Evolutionary conservation across 2,329 filamentous ascomycete genomes (phyloP).

Genomic region (Colletotrichum sp.): DNA sequence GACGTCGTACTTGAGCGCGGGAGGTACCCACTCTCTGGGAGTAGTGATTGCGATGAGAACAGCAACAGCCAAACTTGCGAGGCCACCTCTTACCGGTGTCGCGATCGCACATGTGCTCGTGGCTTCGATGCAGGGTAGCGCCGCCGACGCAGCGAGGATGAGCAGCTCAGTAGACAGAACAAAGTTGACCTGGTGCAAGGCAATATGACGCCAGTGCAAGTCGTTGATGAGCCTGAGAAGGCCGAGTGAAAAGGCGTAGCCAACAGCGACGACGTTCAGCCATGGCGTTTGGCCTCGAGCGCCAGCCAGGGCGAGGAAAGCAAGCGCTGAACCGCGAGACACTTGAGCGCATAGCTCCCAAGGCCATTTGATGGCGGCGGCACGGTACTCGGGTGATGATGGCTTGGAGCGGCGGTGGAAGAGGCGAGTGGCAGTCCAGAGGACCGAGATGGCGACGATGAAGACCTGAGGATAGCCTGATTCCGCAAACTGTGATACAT

Average conservation of each 20-base stretch:
- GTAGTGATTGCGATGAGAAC: slow-evolving; percentile 47
- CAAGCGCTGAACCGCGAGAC: slow-evolving; percentile 42
- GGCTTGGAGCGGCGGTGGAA: slow-evolving; percentile 33
- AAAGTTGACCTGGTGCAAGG: slow-evolving; percentile 55
- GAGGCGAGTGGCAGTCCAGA: slow-evolving; percentile 38
- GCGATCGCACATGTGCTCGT: slow-evolving; percentile 31
- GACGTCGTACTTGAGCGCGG: slow-evolving; percentile 42
- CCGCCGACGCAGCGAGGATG: slow-evolving; percentile 39
- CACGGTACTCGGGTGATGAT: slow-evolving; percentile 32
- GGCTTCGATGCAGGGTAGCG: slow-evolving; percentile 49
- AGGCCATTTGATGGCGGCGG: slow-evolving; percentile 43
- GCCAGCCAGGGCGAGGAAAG: slow-evolving; percentile 42
- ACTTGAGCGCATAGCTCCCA: slow-evolving; percentile 50
- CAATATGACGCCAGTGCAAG: slow-evolving; percentile 48
- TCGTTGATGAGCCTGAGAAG: slow-evolving; percentile 46
- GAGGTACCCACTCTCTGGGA: slow-evolving; percentile 56
- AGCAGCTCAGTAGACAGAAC: slow-evolving; percentile 41
- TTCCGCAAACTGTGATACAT: slow-evolving; percentile 41
- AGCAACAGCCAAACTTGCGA: slow-evolving; percentile 40
- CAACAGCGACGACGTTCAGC: slow-evolving; percentile 39
- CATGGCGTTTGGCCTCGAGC: slow-evolving; percentile 36
- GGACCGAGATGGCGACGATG: slow-evolving; percentile 40
- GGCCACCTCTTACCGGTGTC: slow-evolving; percentile 33
- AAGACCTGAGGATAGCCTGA: slow-evolving; percentile 45
- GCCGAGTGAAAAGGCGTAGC: slow-evolving; percentile 49